Percentiles rank a stretch among this genome's conserved stretches.
phyloP scores from a whole-genome alignment of 768 basidiomycete species.

The Naganishia antarctica region DNA sequence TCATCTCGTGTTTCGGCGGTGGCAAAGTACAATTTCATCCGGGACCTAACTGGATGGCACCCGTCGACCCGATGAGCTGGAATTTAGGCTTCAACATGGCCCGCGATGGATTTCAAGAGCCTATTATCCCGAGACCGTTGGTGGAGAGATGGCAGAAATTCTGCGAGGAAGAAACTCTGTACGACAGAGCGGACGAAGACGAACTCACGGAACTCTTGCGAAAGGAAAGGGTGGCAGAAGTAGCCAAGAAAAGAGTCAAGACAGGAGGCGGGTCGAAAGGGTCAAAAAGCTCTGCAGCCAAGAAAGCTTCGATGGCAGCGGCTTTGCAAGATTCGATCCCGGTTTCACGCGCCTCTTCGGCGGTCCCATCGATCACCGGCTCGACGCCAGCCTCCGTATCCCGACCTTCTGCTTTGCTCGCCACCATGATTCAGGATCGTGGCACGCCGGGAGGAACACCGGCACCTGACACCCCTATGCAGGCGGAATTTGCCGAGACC shows the following conservation, averaged over 20 bases:
- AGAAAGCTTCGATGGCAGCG: conserved; percentile 2
- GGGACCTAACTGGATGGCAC: conserved; percentile 64
- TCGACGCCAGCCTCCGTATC: background rate
- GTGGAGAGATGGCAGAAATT: conserved; percentile 80
- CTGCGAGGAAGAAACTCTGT: conserved; percentile 70
- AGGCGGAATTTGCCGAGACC: background rate
- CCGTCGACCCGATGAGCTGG: conserved; percentile 35
- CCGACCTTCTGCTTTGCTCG: conserved; percentile 4
- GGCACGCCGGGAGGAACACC: conserved; percentile 4
- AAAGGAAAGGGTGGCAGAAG: conserved; percentile 34
- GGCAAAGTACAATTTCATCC: conserved; percentile 79
- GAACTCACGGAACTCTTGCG: conserved; percentile 47
- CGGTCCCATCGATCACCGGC: conserved; percentile 1
- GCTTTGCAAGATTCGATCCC: conserved; percentile 8
- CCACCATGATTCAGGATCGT: conserved; percentile 14
- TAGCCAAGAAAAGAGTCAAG: conserved; percentile 23
- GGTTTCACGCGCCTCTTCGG: conserved; percentile 3
- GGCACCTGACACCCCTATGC: background rate
- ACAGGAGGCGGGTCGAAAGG: background rate
- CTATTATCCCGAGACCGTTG: conserved; percentile 58
- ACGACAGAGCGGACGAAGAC: conserved; percentile 72
- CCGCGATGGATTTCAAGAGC: background rate
- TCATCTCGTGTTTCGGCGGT: conserved; percentile 87
- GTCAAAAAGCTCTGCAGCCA: background rate
- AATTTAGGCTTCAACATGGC: conserved; percentile 30